Evolutionary conservation across 2,329 filamentous ascomycete genomes (phyloP).

Genomic region (Didymella arachidicola): DNA sequence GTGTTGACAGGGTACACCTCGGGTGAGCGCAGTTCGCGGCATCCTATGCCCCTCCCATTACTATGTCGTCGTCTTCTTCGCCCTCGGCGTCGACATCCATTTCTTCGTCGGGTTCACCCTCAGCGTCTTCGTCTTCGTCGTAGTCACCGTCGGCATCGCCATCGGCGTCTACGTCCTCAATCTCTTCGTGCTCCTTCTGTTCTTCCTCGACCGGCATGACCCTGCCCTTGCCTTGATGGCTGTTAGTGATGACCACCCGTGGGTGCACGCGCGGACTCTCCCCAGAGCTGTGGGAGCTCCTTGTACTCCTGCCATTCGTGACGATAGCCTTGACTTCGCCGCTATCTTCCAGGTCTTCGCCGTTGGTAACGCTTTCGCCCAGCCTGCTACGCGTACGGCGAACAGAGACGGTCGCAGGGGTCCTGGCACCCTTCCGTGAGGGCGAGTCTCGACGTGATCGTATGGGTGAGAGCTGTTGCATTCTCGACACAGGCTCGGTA

Average conservation of each 20-base stretch:
- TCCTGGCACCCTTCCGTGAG: constrained; percentile 41
- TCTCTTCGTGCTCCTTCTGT: constrained; percentile 43
- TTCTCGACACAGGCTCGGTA: constrained; percentile 43
- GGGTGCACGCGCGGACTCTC: constrained; percentile 38
- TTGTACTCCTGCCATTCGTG: constrained; percentile 38
- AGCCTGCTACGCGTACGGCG: constrained; percentile 56
- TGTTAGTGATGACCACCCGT: constrained; percentile 25
- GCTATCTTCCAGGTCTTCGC: constrained; percentile 43
- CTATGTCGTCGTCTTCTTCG: constrained; percentile 41
- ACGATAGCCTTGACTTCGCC: constrained; percentile 39
- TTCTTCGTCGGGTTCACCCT: constrained; percentile 23
- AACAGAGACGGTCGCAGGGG: constrained; percentile 39
- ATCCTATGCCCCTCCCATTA: constrained; percentile 35
- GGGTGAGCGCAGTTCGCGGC: not conserved
- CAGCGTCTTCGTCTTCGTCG: constrained; percentile 20
- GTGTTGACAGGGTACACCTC: not conserved
- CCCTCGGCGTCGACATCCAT: constrained; percentile 39
- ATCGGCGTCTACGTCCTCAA: constrained; percentile 40
- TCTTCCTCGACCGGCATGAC: constrained; percentile 40
- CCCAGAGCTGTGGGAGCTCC: constrained; percentile 42
- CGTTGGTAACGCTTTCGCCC: constrained; percentile 51
- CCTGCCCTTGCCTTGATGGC: constrained; percentile 40
- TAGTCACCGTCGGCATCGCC: constrained; percentile 36
- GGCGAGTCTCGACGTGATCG: constrained; percentile 43
- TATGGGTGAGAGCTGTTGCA: constrained; percentile 44